Percentiles rank a stretch among this genome's conserved stretches.
Conservation (phyloP, 176 grass and related monocot species). For the Eleusine coracana region DNA sequence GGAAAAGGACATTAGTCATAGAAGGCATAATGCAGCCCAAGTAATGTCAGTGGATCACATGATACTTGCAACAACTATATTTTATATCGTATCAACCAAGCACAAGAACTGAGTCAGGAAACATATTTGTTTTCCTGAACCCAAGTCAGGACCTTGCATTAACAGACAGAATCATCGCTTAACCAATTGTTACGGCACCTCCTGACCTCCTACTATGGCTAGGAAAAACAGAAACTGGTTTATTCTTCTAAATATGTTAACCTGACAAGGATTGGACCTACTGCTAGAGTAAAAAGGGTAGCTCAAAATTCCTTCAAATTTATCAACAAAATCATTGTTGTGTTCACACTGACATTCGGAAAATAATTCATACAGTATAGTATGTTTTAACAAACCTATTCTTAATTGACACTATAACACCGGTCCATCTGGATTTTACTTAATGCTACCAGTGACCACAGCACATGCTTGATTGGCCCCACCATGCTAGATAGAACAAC, state of each 20-base stretch:
- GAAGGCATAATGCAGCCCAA: background rate
- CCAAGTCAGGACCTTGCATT: background rate
- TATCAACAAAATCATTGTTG: background rate
- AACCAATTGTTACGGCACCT: background rate
- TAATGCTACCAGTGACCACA: too few species aligned
- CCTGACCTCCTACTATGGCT: background rate
- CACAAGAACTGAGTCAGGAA: background rate
- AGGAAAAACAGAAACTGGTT: background rate
- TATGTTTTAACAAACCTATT: background rate
- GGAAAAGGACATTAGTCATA: constrained; percentile 10
- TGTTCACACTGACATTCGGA: background rate
- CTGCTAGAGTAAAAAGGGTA: background rate
- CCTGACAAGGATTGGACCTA: background rate
- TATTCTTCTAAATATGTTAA: background rate
- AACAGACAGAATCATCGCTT: background rate
- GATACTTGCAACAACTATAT: background rate
- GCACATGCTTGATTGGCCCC: background rate
- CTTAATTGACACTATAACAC: background rate
- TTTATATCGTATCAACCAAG: background rate
- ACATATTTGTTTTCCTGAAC: background rate
- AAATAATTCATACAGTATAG: background rate
- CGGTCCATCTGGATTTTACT: background rate
- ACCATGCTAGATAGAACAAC: background rate
- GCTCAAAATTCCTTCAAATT: background rate
- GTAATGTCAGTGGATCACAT: too few species aligned